Evolutionary conservation across 148 eudicot genomes (phyloP), one percentile per base, ranked within the genome.

Genomic region (Fallopia convolvulus): DNA sequence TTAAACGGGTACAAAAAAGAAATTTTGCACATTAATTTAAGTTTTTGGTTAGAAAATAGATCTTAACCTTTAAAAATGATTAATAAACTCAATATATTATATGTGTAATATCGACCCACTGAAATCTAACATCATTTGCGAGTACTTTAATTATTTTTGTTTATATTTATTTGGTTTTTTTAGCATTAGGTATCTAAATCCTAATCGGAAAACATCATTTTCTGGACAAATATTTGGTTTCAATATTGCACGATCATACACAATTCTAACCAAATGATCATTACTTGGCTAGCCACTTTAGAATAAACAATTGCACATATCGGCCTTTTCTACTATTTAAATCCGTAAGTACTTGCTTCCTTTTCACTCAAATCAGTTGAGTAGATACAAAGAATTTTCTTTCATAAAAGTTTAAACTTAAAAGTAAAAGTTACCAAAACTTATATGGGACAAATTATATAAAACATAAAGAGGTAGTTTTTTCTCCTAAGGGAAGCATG

Each of bases 311-410:
- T 78, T 73, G 71, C 76, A 14, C 40, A 65, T 60, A 50, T 65
- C n/a, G 5, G 41, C 44, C 10, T 58, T 66, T 66, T 66, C 18
- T 15, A 68, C 39, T 5, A 74, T 65, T 21, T n/a, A 77, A 32
- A 77, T 60, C 53, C 76, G 46, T 74, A 75, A 36, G 56, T 50
- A 15, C 49, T 81, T 77, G 82, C 87, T 84, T 84, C 74, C 63
- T 75, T 70, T 79, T 75, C 87, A 84, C 84, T 84, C 84, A 74
- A 72, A 44, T 76, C 8, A 70, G 76, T 81, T 50, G 82, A 84
- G 87, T 84, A 77, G 74, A 79, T 81, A 79, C 82, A 41, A 84
- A 84, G 84, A 65, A 17, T 68, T 36, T 33, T 17, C 20, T 36
- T 33, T 39, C 33, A 32, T 58, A 65, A 68, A 17, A 36, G 10